Evolutionary conservation across 164 flowering plant species (phyloP).

Genomic region (Magnolia officinalis): DNA sequence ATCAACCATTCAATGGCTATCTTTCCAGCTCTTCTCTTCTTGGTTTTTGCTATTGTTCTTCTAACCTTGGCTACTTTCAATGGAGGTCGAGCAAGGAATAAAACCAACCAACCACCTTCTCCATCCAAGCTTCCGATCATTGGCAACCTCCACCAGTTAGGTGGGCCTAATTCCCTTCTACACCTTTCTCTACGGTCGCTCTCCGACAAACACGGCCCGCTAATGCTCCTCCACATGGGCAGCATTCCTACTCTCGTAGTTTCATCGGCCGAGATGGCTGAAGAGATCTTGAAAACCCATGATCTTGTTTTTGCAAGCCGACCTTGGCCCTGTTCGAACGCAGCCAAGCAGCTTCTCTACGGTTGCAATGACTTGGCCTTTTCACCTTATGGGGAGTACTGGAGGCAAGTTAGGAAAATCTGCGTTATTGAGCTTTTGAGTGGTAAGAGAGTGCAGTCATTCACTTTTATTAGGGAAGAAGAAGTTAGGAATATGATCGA

Average conservation of each 20-base stretch:
- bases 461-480: neutral
- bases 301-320: neutral
- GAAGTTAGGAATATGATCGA: neutral
- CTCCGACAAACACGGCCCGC: slow-evolving; percentile 1
- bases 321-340: neutral
- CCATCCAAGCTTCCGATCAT: slow-evolving; percentile 3
- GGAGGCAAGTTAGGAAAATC: neutral
- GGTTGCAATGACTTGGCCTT: slow-evolving; percentile 2
- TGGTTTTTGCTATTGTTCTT: neutral
- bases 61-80: neutral
- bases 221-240: slow-evolving; percentile 3
- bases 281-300: slow-evolving; percentile 3
- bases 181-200: neutral
- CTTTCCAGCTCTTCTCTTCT: neutral
- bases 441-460: neutral
- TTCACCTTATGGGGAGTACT: slow-evolving; percentile 3
- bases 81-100: neutral
- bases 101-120: neutral
- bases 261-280: slow-evolving; percentile 1
- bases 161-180: neutral
- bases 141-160: slow-evolving; percentile 2
- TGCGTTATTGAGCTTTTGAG: neutral
- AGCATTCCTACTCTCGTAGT: neutral
- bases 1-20: neutral
- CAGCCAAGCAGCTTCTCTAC: neutral